A percentile compares a stretch with the other conserved stretches of the same genome.
phyloP scores from a whole-genome alignment of 305 asterid genomes.

The Rubia balearica region DNA sequence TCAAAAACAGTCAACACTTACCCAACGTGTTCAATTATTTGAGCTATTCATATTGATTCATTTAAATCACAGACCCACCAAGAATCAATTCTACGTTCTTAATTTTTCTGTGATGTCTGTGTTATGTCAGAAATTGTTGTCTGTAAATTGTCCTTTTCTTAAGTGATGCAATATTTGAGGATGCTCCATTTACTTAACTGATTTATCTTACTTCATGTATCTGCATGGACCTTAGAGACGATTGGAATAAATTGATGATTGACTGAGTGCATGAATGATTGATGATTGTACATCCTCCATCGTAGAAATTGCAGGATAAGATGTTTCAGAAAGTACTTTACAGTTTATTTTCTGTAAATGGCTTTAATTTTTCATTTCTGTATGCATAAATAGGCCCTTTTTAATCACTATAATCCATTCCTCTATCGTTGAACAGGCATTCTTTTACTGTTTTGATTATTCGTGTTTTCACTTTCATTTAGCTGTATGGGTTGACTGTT shows the following conservation, averaged over 20 bases:
- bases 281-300: background rate
- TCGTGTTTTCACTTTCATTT: background rate
- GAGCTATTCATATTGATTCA: background rate
- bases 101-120: background rate
- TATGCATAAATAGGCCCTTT: background rate
- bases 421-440: background rate
- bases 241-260: background rate
- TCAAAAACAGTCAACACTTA: background rate
- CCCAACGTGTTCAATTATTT: background rate
- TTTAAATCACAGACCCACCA: background rate
- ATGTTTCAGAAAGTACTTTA: background rate
- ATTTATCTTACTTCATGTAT: too few relatives aligned
- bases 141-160: background rate
- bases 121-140: background rate
- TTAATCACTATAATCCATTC: background rate
- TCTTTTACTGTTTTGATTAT: background rate
- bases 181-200: background rate
- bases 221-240: background rate
- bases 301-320: background rate
- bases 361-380: background rate
- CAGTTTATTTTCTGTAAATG: background rate
- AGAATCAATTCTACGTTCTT: background rate
- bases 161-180: background rate
- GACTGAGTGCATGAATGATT: background rate
- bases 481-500: background rate